These are phyloP conservation scores for Phytopythium delawarense DNA, from an alignment of 352 stramenopile genomes.

Conservation along the genomic window DNA sequence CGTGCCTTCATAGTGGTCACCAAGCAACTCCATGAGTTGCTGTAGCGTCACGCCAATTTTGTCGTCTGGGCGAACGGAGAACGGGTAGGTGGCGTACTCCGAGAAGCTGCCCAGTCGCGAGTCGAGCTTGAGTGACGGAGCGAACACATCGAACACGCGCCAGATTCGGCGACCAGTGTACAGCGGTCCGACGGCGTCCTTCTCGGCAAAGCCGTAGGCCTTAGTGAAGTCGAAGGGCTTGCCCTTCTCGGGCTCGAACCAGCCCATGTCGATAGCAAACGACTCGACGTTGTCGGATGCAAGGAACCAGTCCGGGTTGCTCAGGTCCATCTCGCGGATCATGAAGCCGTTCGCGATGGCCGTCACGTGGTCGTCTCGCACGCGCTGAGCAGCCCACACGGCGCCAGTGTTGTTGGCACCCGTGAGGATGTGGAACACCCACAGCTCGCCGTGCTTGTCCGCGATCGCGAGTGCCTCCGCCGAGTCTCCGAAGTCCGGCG, in stretches of 20 bases:
- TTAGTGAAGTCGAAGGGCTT: slow-evolving; percentile 68
- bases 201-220: slow-evolving; percentile 61
- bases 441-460: slow-evolving; percentile 87
- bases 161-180: slow-evolving; percentile 86
- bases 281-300: slow-evolving; percentile 84
- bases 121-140: slow-evolving; percentile 73
- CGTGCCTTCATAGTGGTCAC: slow-evolving; percentile 91
- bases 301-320: slow-evolving; percentile 81
- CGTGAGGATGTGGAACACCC: slow-evolving; percentile 94
- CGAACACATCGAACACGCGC: slow-evolving; percentile 81
- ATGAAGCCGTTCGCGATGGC: slow-evolving; percentile 92
- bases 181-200: slow-evolving; percentile 52
- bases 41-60: slow-evolving; percentile 31
- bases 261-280: slow-evolving; percentile 82
- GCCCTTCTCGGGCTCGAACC: slow-evolving; percentile 56
- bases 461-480: slow-evolving; percentile 85
- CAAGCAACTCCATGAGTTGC: slow-evolving; percentile 81
- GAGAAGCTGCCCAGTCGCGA: slow-evolving; percentile 54
- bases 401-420: slow-evolving; percentile 81
- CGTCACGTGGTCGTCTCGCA: slow-evolving; percentile 87
- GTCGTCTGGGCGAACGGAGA: slow-evolving; percentile 80
- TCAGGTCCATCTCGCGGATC: slow-evolving; percentile 86
- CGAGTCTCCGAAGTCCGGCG: slow-evolving; percentile 62
- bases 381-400: slow-evolving; percentile 92
- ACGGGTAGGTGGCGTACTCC: slow-evolving; percentile 83